These are phyloP conservation scores for Grosmannia huntii DNA, from an alignment of 2,329 filamentous ascomycete genomes.

Conservation along the genomic window DNA sequence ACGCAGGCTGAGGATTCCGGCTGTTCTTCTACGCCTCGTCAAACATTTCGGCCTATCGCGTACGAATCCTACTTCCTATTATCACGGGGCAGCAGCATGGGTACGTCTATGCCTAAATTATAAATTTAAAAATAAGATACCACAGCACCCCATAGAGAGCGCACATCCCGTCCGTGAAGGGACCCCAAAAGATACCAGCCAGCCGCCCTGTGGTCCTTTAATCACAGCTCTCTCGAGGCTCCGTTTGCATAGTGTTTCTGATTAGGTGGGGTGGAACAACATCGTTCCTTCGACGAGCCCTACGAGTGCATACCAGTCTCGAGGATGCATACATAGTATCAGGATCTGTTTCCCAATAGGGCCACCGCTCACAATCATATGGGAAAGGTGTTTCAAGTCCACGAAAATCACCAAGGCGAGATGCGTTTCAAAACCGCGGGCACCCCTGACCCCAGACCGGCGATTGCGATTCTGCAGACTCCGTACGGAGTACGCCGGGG, in stretches of 20 bases:
- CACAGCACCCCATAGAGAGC: background rate
- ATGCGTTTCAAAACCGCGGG: background rate
- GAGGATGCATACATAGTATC: too few relatives aligned
- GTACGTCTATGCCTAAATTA: background rate
- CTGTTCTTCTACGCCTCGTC: background rate
- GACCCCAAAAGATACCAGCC: background rate
- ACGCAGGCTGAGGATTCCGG: background rate
- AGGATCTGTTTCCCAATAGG: background rate
- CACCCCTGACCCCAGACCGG: background rate
- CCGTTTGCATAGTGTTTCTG: background rate
- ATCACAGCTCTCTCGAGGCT: background rate
- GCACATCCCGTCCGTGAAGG: background rate
- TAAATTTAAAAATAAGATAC: background rate
- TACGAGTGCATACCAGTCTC: background rate
- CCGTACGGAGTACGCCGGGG: background rate
- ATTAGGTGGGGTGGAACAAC: background rate
- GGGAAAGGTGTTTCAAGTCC: background rate
- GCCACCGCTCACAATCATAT: background rate
- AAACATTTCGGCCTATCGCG: background rate
- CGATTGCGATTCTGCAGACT: background rate
- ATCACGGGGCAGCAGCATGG: background rate
- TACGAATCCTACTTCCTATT: background rate
- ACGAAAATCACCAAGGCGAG: background rate
- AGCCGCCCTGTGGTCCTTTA: background rate
- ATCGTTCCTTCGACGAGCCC: background rate